phyloP scores from a whole-genome alignment of 768 basidiomycete species.

The Amyloporia xantha region DNA sequence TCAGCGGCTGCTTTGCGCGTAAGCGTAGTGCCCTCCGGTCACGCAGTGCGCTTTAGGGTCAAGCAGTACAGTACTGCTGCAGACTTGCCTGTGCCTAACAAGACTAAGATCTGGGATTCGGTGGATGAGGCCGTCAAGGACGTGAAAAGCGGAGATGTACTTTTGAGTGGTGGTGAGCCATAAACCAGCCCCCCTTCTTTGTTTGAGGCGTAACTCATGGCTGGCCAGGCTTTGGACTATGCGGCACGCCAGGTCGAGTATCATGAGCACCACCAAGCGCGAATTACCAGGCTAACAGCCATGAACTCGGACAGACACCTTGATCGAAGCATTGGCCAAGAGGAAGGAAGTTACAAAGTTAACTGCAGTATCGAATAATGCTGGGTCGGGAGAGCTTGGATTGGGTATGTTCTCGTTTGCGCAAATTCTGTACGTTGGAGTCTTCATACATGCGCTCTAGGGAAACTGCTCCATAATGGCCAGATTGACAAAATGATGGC shows the following conservation, averaged over 20 bases:
- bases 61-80: conserved; percentile 16
- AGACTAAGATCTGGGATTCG: conserved; percentile 71
- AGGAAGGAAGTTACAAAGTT: conserved; percentile 68
- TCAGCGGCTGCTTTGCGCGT: neutral
- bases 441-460: conserved; percentile 31
- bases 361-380: conserved; percentile 87
- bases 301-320: conserved; percentile 48
- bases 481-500: conserved; percentile 82
- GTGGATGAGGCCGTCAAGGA: conserved; percentile 80
- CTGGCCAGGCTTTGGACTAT: conserved; percentile 73
- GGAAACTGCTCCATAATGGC: conserved; percentile 63
- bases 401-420: conserved; percentile 41
- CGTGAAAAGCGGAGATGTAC: conserved; percentile 69
- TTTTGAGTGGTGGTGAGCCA: conserved; percentile 75
- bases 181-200: neutral
- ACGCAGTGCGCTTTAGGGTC: neutral
- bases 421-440: neutral
- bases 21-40: neutral
- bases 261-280: neutral
- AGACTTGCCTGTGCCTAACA: conserved; percentile 26
- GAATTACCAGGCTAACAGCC: neutral
- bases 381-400: conserved; percentile 63
- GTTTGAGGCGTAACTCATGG: neutral
- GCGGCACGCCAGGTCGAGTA: conserved; percentile 73
- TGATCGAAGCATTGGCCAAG: conserved; percentile 70